Evolutionary conservation across 345 rosid genomes (phyloP).

Genomic region (Citrus cavaleriei): DNA sequence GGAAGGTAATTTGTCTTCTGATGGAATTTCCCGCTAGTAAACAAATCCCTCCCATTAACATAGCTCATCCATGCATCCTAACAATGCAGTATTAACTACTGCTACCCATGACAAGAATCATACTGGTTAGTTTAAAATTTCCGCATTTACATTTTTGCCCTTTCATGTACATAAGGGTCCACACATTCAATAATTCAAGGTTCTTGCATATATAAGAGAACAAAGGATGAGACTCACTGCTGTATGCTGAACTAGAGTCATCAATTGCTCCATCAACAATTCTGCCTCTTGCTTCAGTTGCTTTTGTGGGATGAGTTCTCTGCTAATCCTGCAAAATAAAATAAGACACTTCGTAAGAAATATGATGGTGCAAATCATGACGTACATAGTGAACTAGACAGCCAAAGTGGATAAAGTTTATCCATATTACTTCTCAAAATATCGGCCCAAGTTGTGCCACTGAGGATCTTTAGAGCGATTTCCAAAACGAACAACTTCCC

Average conservation of each 20-base stretch:
- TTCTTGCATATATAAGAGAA: not conserved
- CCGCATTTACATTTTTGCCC: not conserved
- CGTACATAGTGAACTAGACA: slow-evolving; percentile 5
- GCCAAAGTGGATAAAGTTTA: not conserved
- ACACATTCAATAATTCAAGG: not conserved
- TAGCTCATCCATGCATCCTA: not conserved
- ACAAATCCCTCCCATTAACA: not conserved
- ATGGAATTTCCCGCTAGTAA: not conserved
- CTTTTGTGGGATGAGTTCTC: slow-evolving; percentile 66
- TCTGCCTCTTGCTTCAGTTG: slow-evolving; percentile 72
- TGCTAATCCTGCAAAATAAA: slow-evolving; percentile 44
- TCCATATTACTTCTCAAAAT: slow-evolving; percentile 67
- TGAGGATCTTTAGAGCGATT: slow-evolving; percentile 92
- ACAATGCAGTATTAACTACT: not conserved
- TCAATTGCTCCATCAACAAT: slow-evolving; percentile 50
- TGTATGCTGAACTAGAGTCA: slow-evolving; percentile 74
- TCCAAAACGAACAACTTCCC: slow-evolving; percentile 96
- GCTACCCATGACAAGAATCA: not conserved
- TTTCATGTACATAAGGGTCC: not conserved
- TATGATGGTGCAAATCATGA: not conserved
- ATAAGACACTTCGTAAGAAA: not conserved
- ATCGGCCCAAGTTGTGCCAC: slow-evolving; percentile 90
- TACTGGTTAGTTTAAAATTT: not conserved
- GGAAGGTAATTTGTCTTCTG: not conserved
- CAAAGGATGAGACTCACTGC: slow-evolving; percentile 53